A percentile compares a stretch with the other conserved stretches of the same genome.
phyloP scores from a whole-genome alignment of 768 basidiomycete species.

The Mycena capillaripes region DNA sequence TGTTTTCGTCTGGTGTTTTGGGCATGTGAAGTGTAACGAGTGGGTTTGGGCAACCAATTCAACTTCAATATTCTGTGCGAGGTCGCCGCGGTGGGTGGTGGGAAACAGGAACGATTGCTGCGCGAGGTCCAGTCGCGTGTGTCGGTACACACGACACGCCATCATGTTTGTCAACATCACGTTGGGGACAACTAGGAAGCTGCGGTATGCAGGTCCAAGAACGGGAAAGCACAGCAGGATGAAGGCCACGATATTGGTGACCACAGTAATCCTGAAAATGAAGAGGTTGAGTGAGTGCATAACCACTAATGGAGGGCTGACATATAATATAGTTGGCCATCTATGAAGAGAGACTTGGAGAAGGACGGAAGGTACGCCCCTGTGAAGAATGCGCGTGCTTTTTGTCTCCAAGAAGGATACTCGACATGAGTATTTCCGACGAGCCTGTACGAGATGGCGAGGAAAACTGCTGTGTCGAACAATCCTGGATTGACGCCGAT shows the following conservation, averaged over 20 bases:
- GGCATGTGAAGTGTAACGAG: slow-evolving; percentile 14
- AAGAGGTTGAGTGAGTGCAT: slow-evolving; percentile 11
- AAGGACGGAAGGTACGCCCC: not conserved
- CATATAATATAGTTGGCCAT: not conserved
- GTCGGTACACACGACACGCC: slow-evolving; percentile 17
- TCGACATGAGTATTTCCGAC: not conserved
- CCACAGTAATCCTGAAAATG: slow-evolving; percentile 14
- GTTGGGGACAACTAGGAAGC: slow-evolving; percentile 14
- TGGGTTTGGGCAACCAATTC: slow-evolving; percentile 10
- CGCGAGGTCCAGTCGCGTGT: slow-evolving; percentile 18
- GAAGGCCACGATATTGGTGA: slow-evolving; percentile 15
- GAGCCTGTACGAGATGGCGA: too few species aligned
- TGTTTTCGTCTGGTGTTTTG: slow-evolving; percentile 6
- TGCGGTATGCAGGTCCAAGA: slow-evolving; percentile 15
- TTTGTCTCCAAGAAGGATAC: too few species aligned
- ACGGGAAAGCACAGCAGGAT: slow-evolving; percentile 11
- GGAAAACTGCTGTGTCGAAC: slow-evolving; percentile 13
- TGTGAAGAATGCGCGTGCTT: not conserved
- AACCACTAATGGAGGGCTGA: slow-evolving; percentile 1
- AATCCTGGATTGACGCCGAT: not conserved
- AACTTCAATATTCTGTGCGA: slow-evolving; percentile 6
- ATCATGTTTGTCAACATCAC: slow-evolving; percentile 19
- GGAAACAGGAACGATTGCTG: slow-evolving; percentile 21
- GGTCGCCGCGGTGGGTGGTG: slow-evolving; percentile 11
- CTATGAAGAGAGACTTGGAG: not conserved